phyloP scores from a whole-genome alignment of 768 basidiomycete genomes.

The Termitomyces bulborhizus region DNA sequence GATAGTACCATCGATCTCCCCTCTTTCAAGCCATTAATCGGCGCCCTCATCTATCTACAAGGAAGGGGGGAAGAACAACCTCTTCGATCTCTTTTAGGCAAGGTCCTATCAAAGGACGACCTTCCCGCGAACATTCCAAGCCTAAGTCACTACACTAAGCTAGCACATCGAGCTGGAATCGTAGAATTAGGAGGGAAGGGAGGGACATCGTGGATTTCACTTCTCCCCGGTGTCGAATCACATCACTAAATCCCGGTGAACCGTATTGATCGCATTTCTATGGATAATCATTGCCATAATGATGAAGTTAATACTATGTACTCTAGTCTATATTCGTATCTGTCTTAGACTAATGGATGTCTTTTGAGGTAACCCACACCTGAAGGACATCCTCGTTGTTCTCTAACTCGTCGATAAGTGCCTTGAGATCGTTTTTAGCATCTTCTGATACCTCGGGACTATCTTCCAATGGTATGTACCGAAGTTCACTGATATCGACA shows the following conservation, averaged over 20 bases:
- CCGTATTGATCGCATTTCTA: not conserved
- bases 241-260: not conserved
- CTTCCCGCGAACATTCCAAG: constrained; percentile 5
- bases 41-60: not conserved
- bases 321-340: not conserved
- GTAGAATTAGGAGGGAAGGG: constrained; percentile 6
- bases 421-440: constrained; percentile 30
- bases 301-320: not conserved
- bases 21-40: not conserved
- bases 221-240: not conserved
- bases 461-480: constrained; percentile 46
- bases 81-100: constrained; percentile 9
- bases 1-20: not conserved
- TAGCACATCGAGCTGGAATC: constrained; percentile 6
- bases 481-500: constrained; percentile 30
- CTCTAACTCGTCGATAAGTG: constrained; percentile 47
- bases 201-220: constrained; percentile 11
- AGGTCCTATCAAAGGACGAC: not conserved
- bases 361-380: constrained; percentile 50
- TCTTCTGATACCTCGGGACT: constrained; percentile 30
- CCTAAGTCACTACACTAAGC: constrained; percentile 9
- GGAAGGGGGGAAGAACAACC: constrained; percentile 1
- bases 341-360: constrained; percentile 12
- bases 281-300: not conserved
- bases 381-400: constrained; percentile 51